Evolutionary conservation across 768 basidiomycete species (phyloP).

Genomic region (Crepidotus variabilis): DNA sequence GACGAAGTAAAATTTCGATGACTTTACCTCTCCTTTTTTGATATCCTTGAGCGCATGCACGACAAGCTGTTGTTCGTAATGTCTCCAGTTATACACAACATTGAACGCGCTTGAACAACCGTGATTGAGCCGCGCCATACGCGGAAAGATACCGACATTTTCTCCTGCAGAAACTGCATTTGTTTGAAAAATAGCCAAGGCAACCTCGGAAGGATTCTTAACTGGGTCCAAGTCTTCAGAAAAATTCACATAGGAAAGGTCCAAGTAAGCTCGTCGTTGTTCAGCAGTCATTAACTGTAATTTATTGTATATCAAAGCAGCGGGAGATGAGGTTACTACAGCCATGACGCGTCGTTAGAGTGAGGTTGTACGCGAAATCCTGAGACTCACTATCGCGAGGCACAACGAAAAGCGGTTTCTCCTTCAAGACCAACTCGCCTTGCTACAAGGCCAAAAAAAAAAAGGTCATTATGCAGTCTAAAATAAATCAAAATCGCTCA

Average conservation of each 20-base stretch:
- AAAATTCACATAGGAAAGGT: constrained; percentile 55
- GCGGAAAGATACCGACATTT: constrained; percentile 61
- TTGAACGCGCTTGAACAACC: constrained; percentile 69
- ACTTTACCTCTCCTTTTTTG: constrained; percentile 42
- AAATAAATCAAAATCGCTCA: background rate
- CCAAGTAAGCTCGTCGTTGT: constrained; percentile 41
- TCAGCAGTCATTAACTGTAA: constrained; percentile 28
- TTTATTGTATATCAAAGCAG: constrained; percentile 33
- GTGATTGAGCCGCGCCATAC: constrained; percentile 64
- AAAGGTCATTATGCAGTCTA: background rate
- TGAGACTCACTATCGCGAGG: constrained; percentile 40
- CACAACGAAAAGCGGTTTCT: constrained; percentile 51
- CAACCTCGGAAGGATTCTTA: constrained; percentile 39
- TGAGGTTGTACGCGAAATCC: constrained; percentile 1
- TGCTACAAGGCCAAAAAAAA: constrained; percentile 30
- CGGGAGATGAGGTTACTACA: constrained; percentile 43
- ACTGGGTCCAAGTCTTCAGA: constrained; percentile 35
- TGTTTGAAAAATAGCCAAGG: constrained; percentile 63
- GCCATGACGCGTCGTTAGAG: background rate
- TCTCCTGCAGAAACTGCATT: constrained; percentile 58
- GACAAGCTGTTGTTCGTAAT: constrained; percentile 41
- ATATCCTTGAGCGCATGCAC: constrained; percentile 59
- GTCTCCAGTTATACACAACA: constrained; percentile 58
- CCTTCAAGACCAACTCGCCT: constrained; percentile 56
- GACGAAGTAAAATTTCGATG: constrained; percentile 1